Conservation (phyloP, 1,139 yeast genomes). For the Yamadazyma blattariae region DNA sequence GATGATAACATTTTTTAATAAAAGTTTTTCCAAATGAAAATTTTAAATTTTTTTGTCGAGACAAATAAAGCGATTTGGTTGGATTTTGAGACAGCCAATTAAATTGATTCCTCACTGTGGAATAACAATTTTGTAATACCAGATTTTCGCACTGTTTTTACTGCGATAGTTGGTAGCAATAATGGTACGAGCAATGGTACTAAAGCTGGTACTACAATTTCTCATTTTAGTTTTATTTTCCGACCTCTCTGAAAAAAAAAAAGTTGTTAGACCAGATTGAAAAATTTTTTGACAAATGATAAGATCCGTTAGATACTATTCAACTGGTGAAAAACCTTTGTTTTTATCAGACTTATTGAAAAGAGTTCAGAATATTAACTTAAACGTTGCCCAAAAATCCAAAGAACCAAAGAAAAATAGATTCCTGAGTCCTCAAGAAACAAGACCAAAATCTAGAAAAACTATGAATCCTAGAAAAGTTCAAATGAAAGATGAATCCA, state of each 20-base stretch:
- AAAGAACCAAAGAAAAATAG: not conserved
- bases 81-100: slow-evolving; percentile 7
- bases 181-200: no score
- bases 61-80: slow-evolving; percentile 5
- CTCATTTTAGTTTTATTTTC: no score
- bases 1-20: slow-evolving; percentile 61
- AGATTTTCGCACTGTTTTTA: no score
- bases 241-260: no score
- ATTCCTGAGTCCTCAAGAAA: not conserved
- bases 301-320: slow-evolving; percentile 7
- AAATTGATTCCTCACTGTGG: not conserved
- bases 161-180: no score
- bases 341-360: slow-evolving; percentile 15
- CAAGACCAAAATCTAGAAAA: not conserved
- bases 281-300: slow-evolving; percentile 4
- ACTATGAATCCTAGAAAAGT: not conserved
- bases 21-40: slow-evolving; percentile 12
- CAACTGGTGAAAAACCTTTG: slow-evolving; percentile 9
- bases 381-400: slow-evolving; percentile 4
- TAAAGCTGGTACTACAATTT: no score
- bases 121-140: not conserved
- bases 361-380: slow-evolving; percentile 15
- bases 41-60: slow-evolving; percentile 18
- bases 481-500: no score
- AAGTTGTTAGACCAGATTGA: no score